These are phyloP conservation scores for Nepenthes gracilis DNA, from an alignment of 148 eudicot species.

Conservation along the genomic window DNA sequence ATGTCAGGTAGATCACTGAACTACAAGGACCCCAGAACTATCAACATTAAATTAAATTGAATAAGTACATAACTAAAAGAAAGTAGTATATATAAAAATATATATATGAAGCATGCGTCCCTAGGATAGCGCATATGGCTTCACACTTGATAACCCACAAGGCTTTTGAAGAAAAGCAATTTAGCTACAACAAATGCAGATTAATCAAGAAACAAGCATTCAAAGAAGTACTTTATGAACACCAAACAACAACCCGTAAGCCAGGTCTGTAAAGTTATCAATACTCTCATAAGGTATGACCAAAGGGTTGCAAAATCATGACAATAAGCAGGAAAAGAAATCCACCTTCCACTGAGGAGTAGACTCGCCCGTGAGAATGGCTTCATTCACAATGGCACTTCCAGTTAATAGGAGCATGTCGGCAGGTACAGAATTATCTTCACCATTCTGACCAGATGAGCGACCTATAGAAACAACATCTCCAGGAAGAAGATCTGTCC, in stretches of 20 bases:
- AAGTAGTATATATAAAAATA: no score
- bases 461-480: constrained; percentile 98
- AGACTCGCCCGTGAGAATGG: constrained; percentile 97
- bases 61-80: no score
- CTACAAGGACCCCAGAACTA: no score
- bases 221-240: not conserved
- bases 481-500: constrained; percentile 92
- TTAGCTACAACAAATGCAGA: not conserved
- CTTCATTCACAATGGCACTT: constrained; percentile 94
- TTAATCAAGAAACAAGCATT: not conserved
- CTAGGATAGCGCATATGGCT: no score
- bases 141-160: not conserved
- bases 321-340: constrained; percentile 11
- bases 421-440: constrained; percentile 91
- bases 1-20: no score
- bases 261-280: not conserved
- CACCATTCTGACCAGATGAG: constrained; percentile 70
- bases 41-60: no score
- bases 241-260: not conserved
- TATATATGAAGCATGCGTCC: no score
- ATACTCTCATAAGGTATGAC: not conserved
- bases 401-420: constrained; percentile 95
- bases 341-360: constrained; percentile 99
- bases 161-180: not conserved
- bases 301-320: not conserved